Evolutionary conservation across 2,329 filamentous ascomycete species (phyloP).

Genomic region (Orbilia quercus): DNA sequence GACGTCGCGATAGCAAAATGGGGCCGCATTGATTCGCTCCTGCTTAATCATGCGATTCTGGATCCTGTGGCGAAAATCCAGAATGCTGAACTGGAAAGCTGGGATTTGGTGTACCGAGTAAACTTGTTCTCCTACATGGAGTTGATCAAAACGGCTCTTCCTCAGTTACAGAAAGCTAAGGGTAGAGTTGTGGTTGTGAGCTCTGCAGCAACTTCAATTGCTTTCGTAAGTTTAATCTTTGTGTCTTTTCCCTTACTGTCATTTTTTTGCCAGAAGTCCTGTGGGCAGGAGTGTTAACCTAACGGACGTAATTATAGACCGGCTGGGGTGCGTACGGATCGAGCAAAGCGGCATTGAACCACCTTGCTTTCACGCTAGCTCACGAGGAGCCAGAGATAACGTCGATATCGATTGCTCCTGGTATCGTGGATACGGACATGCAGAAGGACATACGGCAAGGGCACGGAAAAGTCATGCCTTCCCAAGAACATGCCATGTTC

Average conservation of each 20-base stretch:
- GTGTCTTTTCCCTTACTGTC: background rate
- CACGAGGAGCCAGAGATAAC: slow-evolving; percentile 81
- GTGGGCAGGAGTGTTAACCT: background rate
- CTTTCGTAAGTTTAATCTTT: slow-evolving; percentile 67
- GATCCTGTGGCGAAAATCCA: slow-evolving; percentile 77
- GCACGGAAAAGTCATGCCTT: slow-evolving; percentile 72
- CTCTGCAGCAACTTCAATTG: slow-evolving; percentile 76
- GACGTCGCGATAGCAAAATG: slow-evolving; percentile 75
- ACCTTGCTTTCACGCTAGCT: slow-evolving; percentile 77
- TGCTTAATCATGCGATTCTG: slow-evolving; percentile 88
- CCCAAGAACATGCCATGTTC: slow-evolving; percentile 73
- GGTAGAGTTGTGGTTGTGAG: slow-evolving; percentile 82
- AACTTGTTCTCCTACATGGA: slow-evolving; percentile 88
- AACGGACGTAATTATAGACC: slow-evolving; percentile 12
- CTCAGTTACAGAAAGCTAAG: slow-evolving; percentile 73
- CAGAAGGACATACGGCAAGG: slow-evolving; percentile 82
- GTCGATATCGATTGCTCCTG: slow-evolving; percentile 74
- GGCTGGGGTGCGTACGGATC: slow-evolving; percentile 84
- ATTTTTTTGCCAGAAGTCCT: background rate
- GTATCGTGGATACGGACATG: slow-evolving; percentile 85
- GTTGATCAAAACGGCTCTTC: slow-evolving; percentile 81
- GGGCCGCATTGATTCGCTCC: slow-evolving; percentile 79
- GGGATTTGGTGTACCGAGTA: slow-evolving; percentile 79
- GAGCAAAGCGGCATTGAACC: slow-evolving; percentile 84
- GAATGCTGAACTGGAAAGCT: slow-evolving; percentile 75